Conservation (phyloP, 164 flowering plant genomes). For the Euptelea pleiosperma region DNA sequence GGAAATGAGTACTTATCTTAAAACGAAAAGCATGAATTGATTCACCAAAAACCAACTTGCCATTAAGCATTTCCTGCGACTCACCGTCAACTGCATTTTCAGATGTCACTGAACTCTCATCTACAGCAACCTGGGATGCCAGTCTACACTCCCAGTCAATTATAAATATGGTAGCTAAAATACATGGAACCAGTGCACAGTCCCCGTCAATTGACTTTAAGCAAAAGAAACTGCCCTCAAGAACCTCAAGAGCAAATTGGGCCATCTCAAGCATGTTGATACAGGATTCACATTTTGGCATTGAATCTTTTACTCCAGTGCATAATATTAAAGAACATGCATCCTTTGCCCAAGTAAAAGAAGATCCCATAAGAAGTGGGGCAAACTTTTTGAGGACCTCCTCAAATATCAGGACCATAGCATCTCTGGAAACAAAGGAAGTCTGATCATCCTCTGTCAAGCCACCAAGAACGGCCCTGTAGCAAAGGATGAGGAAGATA, state of each 20-base stretch:
- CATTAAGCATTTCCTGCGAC: conserved; percentile 11
- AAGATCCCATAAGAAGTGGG: conserved; percentile 46
- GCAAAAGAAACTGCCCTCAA: conserved; percentile 58
- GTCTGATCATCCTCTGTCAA: conserved; percentile 35
- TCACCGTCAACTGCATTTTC: conserved; percentile 25
- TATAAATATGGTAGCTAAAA: conserved; percentile 54
- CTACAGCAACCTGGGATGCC: conserved; percentile 16
- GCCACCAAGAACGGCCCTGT: conserved; percentile 86
- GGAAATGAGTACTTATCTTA: conserved; percentile 39
- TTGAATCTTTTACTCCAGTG: conserved; percentile 15
- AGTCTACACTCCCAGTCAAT: conserved; percentile 69
- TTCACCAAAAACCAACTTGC: conserved; percentile 42
- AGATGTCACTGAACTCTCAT: conserved; percentile 6
- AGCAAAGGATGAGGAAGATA: conserved; percentile 17
- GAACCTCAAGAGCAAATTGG: conserved; percentile 62
- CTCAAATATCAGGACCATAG: conserved; percentile 40
- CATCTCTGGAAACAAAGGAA: conserved; percentile 51
- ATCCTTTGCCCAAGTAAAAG: conserved; percentile 55
- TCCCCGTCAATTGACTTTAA: conserved; percentile 40
- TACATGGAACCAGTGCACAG: conserved; percentile 40
- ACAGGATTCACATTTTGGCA: conserved; percentile 20
- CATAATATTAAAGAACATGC: conserved; percentile 31
- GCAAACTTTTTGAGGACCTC: conserved; percentile 44
- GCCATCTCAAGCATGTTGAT: conserved; percentile 42
- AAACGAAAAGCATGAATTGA: conserved; percentile 37